Evolutionary conservation across 2,329 filamentous ascomycete species (phyloP), one percentile per base, ranked within the genome.

Genomic region (Plenodomus tracheiphilus): DNA sequence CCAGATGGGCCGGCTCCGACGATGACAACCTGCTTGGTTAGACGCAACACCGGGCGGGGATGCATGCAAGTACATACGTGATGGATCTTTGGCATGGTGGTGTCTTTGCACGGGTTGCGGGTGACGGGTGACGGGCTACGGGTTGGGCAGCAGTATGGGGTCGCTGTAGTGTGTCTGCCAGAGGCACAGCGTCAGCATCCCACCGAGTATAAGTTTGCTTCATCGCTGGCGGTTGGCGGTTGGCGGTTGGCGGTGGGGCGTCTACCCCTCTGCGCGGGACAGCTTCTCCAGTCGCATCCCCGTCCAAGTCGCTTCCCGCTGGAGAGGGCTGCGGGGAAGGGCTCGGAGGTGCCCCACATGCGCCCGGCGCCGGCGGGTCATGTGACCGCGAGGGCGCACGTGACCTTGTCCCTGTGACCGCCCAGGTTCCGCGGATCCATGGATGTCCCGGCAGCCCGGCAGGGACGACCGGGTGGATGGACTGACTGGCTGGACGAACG

Each of bases 1-100:
- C 68, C 68, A 2, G 68, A 70, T 10, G 68, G 68, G 19, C 68
- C 68, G 38, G 64, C 65, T 41, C 68, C 68, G 30, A 54, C 58
- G 36, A 71, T 64, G 28, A 69, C 56, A 40, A 70, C 49, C 67
- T 68, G 20, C 15, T 20, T 13, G 6, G 28, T 32, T 15, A 32
- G 28, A 32, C 15, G 28, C 11, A 7, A 32, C 9, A 15, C 6
- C 11, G 9, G 15, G 4, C 4, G 6, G 13, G 8, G 13, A 11
- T 32, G 9, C 15, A 32, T 32, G 6, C 16, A 15, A 18, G 6
- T 32, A 43, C 58, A 2, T 66, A 67, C 66, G 47, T 68, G 65
- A 16, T 65, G 62, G 50, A 69, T 57, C 46, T 65, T 64, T 4
- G 66, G 65, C 66, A 69, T 69, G 38, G 32, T 32, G 28, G 28